Evolutionary conservation across 805 yeast genomes (phyloP).

Genomic region (Myxozyma geophila): DNA sequence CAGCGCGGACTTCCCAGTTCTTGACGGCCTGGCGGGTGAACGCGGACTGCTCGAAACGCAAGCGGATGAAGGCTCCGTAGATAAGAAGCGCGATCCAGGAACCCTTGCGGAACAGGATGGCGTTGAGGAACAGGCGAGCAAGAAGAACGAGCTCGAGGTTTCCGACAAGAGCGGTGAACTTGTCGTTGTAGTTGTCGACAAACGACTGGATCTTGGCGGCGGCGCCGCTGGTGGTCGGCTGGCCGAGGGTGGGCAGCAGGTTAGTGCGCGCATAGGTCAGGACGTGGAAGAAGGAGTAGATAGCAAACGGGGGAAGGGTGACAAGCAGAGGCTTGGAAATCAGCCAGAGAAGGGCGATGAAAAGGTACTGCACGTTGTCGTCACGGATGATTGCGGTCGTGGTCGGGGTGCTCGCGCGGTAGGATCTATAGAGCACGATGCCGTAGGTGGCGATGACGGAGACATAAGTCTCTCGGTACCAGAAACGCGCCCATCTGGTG

Average conservation of each 20-base stretch:
- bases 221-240: conserved; percentile 41
- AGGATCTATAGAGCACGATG: conserved; percentile 69
- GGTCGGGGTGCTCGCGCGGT: conserved; percentile 40
- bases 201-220: conserved; percentile 49
- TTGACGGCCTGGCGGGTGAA: conserved; percentile 72
- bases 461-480: conserved; percentile 64
- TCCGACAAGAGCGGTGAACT: conserved; percentile 64
- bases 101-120: conserved; percentile 62
- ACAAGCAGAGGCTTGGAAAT: conserved; percentile 63
- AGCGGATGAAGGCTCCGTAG: conserved; percentile 65
- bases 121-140: conserved; percentile 51
- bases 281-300: conserved; percentile 82
- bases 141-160: conserved; percentile 56
- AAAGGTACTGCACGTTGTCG: conserved; percentile 75
- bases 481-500: conserved; percentile 47
- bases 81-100: conserved; percentile 61
- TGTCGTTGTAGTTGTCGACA: conserved; percentile 60
- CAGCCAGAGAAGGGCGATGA: conserved; percentile 58
- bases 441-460: conserved; percentile 77
- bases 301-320: conserved; percentile 71
- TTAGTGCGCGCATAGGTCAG: conserved; percentile 69
- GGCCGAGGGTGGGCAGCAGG: conserved; percentile 65
- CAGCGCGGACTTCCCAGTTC: conserved; percentile 68
- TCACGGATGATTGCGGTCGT: conserved; percentile 52
- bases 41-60: conserved; percentile 75